Base-by-base conservation (phyloP, 163 green algal species). In the Coccomyxa subellipsoidea region DNA sequence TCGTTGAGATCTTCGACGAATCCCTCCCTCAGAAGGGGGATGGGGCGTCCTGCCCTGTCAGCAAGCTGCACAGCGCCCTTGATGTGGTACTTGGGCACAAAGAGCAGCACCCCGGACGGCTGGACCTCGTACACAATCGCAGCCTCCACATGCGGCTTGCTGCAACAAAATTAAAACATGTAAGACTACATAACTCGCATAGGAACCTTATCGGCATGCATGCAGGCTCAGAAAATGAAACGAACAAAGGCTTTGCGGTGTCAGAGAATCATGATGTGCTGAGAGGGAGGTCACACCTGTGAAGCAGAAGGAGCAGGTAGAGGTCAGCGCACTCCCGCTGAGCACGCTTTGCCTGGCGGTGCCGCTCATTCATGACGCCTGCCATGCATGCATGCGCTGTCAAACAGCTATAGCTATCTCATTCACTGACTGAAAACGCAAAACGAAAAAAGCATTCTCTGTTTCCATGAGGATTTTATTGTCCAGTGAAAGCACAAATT, bases 221-320 rank as follows among this genome's bases (percentile, higher is more conserved):
- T n/a, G n/a, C n/a, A n/a, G n/a, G n/a, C n/a, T n/a, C n/a, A n/a
- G n/a, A n/a, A n/a, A n/a, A n/a, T n/a, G n/a, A n/a, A n/a, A n/a
- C n/a, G n/a, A n/a, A n/a, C n/a, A n/a, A n/a, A n/a, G n/a, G n/a
- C n/a, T n/a, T n/a, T n/a, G n/a, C n/a, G n/a, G n/a, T n/a, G n/a
- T n/a, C n/a, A n/a, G n/a, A n/a, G n/a, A n/a, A n/a, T n/a, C n/a
- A n/a, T n/a, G n/a, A n/a, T n/a, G n/a, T n/a, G n/a, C n/a, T n/a
- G n/a, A n/a, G n/a, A n/a, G n/a, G n/a, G n/a, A n/a, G 7, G 35
- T 9, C 38, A 6, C n/a, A 83, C 82, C 82, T 85, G 75, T 92
- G 87, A 79, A 95, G 89, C 72, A 93, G 84, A 80, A 93, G 85
- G 80, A 96, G 89, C 54, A 96, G 89, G 89, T 92, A 93, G 10